Evolutionary conservation across 805 yeast species (phyloP).

Genomic region (Pichia deserticola): DNA sequence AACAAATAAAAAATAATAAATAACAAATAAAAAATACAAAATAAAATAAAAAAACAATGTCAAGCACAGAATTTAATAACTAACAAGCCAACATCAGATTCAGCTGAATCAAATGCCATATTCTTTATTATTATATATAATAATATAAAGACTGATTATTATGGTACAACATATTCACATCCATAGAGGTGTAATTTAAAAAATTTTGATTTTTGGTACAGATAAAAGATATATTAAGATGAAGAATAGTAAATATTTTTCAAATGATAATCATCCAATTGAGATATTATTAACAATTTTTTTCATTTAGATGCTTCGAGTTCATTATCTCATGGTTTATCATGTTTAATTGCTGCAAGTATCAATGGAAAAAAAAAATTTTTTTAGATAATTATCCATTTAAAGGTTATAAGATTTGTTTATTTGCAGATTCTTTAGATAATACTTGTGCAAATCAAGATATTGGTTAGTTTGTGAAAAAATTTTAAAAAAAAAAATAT

Average conservation of each 20-base stretch:
- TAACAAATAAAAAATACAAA: too few species aligned
- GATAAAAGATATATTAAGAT: constrained; percentile 9
- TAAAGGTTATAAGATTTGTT: constrained; percentile 5
- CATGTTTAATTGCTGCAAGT: constrained; percentile 5
- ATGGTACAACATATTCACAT: constrained; percentile 6
- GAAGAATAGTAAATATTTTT: constrained; percentile 7
- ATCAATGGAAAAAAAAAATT: background rate
- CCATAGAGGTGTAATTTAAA: constrained; percentile 5
- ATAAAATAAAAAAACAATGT: too few species aligned
- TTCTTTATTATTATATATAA: constrained; percentile 7
- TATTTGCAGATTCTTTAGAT: constrained; percentile 10
- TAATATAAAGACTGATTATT: constrained; percentile 7
- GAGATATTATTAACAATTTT: constrained; percentile 9
- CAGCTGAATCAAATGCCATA: constrained; percentile 10
- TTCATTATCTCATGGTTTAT: constrained; percentile 10
- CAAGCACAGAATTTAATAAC: background rate
- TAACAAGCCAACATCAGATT: constrained; percentile 7
- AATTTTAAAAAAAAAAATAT: constrained; percentile 1
- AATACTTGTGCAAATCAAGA: constrained; percentile 7
- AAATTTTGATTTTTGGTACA: constrained; percentile 3
- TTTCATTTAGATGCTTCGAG: constrained; percentile 8
- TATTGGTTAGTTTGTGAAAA: constrained; percentile 8
- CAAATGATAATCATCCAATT: constrained; percentile 10
- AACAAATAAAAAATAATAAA: too few species aligned
- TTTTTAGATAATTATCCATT: constrained; percentile 6